Percentiles rank a stretch among this genome's conserved stretches.
These are phyloP conservation scores for Artemisia argyi DNA, from an alignment of 129 eudicot species.

Conservation along the genomic window DNA sequence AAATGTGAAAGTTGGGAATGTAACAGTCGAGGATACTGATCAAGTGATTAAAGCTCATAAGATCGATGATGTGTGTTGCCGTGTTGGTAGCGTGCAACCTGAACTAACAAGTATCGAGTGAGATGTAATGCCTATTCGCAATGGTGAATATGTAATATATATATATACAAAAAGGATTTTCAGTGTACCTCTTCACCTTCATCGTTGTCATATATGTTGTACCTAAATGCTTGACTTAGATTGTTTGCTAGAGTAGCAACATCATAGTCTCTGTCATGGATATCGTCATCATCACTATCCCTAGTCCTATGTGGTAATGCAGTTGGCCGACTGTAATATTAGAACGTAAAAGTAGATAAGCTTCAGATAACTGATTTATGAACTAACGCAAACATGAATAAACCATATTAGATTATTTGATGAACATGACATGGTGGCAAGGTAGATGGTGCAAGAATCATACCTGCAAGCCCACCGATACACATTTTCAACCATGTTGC, in stretches of 20 bases:
- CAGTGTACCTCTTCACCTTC: slow-evolving; percentile 73
- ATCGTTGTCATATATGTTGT: too few species aligned
- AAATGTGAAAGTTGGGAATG: too few species aligned
- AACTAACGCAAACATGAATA: not conserved
- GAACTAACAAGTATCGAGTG: too few species aligned
- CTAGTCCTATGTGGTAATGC: slow-evolving; percentile 78
- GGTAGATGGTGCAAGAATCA: slow-evolving; percentile 26
- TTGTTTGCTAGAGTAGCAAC: slow-evolving; percentile 90
- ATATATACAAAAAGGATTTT: not conserved
- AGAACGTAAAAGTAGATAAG: not conserved
- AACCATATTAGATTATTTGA: not conserved
- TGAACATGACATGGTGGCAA: not conserved
- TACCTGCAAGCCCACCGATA: slow-evolving; percentile 98
- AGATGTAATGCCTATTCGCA: too few species aligned
- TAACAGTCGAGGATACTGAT: too few species aligned
- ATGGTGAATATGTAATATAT: not conserved
- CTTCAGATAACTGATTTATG: not conserved
- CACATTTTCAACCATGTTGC: too few species aligned
- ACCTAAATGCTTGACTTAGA: slow-evolving; percentile 88
- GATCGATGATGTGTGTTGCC: too few species aligned
- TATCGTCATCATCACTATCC: slow-evolving; percentile 92
- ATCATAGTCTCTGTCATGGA: slow-evolving; percentile 86
- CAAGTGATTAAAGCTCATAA: too few species aligned
- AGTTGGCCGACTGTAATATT: slow-evolving; percentile 70
- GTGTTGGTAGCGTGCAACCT: too few species aligned